Conservation (phyloP, 2,329 filamentous ascomycete species). For the Penicillium sp. region DNA sequence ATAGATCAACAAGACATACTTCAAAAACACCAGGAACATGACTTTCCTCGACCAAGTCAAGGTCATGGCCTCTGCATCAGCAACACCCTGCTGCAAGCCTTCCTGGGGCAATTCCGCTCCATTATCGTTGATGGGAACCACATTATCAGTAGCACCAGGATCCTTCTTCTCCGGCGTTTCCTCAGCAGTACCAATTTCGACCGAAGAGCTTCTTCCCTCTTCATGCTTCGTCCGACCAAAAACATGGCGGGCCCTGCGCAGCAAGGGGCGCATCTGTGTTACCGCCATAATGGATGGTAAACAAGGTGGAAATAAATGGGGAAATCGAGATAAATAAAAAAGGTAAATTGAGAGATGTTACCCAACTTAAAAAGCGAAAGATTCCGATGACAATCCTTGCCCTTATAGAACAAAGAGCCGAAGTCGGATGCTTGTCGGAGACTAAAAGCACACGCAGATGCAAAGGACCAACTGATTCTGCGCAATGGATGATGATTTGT, state of each 20-base stretch:
- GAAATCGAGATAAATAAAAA: not conserved
- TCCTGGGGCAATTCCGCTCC: conserved; percentile 5
- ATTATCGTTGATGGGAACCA: not conserved
- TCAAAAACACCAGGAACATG: conserved; percentile 39
- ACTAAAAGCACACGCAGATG: not conserved
- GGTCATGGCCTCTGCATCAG: conserved; percentile 47
- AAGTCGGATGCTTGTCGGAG: conserved; percentile 5
- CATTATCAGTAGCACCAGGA: not conserved
- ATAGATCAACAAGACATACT: conserved; percentile 30
- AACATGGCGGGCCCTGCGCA: conserved; percentile 3
- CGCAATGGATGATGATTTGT: not conserved
- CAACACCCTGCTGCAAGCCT: conserved; percentile 38
- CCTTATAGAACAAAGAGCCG: conserved; percentile 8
- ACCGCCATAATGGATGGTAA: not conserved
- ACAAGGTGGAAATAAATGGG: not conserved
- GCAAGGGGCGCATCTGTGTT: conserved; percentile 5
- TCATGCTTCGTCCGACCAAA: conserved; percentile 1
- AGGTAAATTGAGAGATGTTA: not conserved
- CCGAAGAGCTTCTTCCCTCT: not conserved
- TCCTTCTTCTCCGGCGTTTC: conserved; percentile 1
- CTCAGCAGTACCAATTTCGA: not conserved
- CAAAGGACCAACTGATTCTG: not conserved
- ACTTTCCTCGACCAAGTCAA: conserved; percentile 46
- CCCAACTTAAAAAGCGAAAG: not conserved
- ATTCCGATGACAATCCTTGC: conserved; percentile 4